Evolutionary conservation across 257 asterid genomes (phyloP).

Genomic region (Salvia miltiorrhiza): DNA sequence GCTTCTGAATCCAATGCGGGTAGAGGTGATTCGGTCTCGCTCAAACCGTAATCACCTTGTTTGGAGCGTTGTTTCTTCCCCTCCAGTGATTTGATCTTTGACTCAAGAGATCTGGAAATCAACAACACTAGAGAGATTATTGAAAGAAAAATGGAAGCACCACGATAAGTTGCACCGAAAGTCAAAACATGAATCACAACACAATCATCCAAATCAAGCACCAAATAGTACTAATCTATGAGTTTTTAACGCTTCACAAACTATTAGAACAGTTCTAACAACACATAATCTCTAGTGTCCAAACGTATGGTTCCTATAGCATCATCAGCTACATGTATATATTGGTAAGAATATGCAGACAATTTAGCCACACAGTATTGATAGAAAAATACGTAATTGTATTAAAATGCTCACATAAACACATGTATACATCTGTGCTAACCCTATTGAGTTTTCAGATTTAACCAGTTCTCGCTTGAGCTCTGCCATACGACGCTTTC

Average conservation of each 20-base stretch:
- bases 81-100: slow-evolving; percentile 54
- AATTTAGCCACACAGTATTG: not conserved
- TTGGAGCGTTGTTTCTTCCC: slow-evolving; percentile 38
- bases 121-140: not conserved
- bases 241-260: not conserved
- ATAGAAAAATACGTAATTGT: not conserved
- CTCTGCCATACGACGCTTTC: slow-evolving; percentile 72
- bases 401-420: slow-evolving; percentile 18
- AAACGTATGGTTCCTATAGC: not conserved
- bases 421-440: slow-evolving; percentile 30
- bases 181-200: not conserved
- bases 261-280: not conserved
- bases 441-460: slow-evolving; percentile 88
- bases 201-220: not conserved
- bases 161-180: not conserved
- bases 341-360: not conserved
- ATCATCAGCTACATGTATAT: not conserved
- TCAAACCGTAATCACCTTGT: slow-evolving; percentile 33
- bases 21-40: slow-evolving; percentile 46
- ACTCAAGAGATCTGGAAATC: slow-evolving; percentile 66
- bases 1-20: slow-evolving; percentile 50
- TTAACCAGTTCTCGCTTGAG: slow-evolving; percentile 65
- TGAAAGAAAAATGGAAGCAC: not conserved
- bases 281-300: not conserved
- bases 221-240: not conserved